A percentile compares a stretch with the other conserved stretches of the same genome.
Evolutionary conservation across 2,329 filamentous ascomycete genomes (phyloP).

Genomic region (Hypomyces perniciosus): DNA sequence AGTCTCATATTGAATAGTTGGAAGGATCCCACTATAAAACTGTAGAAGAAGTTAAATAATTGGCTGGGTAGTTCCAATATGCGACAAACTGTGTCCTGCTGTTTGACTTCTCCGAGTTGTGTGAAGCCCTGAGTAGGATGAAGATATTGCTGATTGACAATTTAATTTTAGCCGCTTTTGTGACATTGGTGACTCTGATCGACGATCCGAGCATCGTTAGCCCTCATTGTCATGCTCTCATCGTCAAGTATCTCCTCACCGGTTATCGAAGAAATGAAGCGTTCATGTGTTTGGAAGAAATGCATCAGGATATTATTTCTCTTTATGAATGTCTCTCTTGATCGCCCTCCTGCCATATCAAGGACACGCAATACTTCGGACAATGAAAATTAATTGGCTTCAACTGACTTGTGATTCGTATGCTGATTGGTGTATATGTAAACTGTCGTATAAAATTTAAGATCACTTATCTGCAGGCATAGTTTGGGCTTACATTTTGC

Average conservation of each 20-base stretch:
- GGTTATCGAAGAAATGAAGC: background rate
- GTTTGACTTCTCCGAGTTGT: too few relatives aligned
- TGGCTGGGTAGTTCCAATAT: too few relatives aligned
- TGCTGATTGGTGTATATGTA: background rate
- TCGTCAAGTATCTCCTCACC: background rate
- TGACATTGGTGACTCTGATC: constrained; percentile 1
- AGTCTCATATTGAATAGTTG: too few relatives aligned
- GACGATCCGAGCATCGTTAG: constrained; percentile 3
- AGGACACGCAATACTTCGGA: background rate
- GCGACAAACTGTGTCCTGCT: too few relatives aligned
- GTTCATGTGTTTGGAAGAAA: constrained; percentile 2
- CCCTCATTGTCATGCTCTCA: background rate
- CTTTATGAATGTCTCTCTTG: background rate
- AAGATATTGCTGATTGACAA: background rate
- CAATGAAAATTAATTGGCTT: background rate
- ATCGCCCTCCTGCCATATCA: background rate
- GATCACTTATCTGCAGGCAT: too few relatives aligned
- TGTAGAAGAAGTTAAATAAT: too few relatives aligned
- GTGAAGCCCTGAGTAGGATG: background rate
- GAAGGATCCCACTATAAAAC: too few relatives aligned
- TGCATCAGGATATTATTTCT: background rate
- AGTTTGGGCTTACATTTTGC: too few relatives aligned
- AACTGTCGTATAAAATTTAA: background rate
- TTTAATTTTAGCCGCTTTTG: constrained; percentile 2
- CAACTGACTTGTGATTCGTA: background rate